Base-by-base conservation (phyloP, 352 stramenopile genomes). In the Phytophthora kernoviae region DNA sequence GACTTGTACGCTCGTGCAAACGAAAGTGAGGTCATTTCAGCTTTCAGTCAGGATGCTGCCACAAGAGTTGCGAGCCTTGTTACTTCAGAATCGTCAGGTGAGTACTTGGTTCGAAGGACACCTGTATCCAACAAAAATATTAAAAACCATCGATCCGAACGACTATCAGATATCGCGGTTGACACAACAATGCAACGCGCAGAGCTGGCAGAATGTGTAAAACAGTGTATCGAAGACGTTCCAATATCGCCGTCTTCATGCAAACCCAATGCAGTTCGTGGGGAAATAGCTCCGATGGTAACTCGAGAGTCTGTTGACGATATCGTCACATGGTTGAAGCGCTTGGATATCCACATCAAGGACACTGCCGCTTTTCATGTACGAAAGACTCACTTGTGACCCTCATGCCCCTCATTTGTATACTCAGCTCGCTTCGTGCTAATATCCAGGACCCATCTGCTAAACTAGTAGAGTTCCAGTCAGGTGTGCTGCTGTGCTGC, bases 401-500 rank as follows among this genome's bases (percentile, higher is more conserved):
- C n/a, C n/a, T n/a, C n/a, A n/a, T n/a, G n/a, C n/a, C n/a, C n/a
- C n/a, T n/a, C n/a, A n/a, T n/a, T n/a, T n/a, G n/a, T n/a, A n/a
- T n/a, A 45, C 44, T 50, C n/a, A 56, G 22, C 20, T 41, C 0
- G 27, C 43, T 54, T 15, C 4, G 17, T 57, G 9, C 57, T 45
- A 12, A 5, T 56, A 27, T 4, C 0, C 36, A 90, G 80, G 64
- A 75, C 10, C 49, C 63, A 12, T 41, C 33, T 0, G 46, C 56
- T 11, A 52, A 15, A 12, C 54, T 90, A n/a, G 27, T 36, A 3
- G 76, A 90, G 47, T 90, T 90, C 40, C 65, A 78, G 44, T 89
- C 79, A 0, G 81, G 79, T 0, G 73, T 87, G 2, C n/a, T 88
- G 46, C 58, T 91, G 4, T 89, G 79, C 48, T 55, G 58, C n/a